phyloP scores from a whole-genome alignment of 345 rosid genomes.

The Abelmoschus esculentus region DNA sequence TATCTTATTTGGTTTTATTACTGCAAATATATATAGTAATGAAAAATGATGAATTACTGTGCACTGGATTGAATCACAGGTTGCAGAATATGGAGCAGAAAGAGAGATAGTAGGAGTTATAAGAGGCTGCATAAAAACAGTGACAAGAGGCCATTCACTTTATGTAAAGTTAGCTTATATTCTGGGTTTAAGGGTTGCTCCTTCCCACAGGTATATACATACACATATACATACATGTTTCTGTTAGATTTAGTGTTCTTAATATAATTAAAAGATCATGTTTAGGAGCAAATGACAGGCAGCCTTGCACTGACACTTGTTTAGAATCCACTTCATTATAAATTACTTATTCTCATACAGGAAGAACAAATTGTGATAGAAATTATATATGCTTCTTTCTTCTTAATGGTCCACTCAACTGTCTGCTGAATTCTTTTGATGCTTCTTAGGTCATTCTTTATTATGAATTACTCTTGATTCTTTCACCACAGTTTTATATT shows the following conservation, averaged over 20 bases:
- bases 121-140: slow-evolving; percentile 60
- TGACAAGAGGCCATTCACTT: slow-evolving; percentile 37
- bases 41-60: neutral
- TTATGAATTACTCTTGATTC: neutral
- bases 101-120: slow-evolving; percentile 53
- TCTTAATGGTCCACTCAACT: neutral
- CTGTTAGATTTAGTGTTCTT: too few relatives aligned
- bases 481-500: neutral
- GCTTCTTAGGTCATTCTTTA: neutral
- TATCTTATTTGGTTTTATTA: too few relatives aligned
- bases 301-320: slow-evolving; percentile 21
- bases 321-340: neutral
- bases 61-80: slow-evolving; percentile 33
- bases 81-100: slow-evolving; percentile 55
- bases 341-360: neutral
- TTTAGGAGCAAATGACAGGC: slow-evolving; percentile 10
- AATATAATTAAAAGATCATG: too few relatives aligned
- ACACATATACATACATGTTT: neutral
- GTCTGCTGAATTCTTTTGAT: neutral
- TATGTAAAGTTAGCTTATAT: slow-evolving; percentile 48
- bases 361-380: neutral
- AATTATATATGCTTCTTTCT: neutral
- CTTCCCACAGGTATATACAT: slow-evolving; percentile 41
- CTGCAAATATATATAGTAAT: neutral
- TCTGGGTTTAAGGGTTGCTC: slow-evolving; percentile 69